phyloP scores from a whole-genome alignment of 345 rosid species.

The Arabidopsis suecica region DNA sequence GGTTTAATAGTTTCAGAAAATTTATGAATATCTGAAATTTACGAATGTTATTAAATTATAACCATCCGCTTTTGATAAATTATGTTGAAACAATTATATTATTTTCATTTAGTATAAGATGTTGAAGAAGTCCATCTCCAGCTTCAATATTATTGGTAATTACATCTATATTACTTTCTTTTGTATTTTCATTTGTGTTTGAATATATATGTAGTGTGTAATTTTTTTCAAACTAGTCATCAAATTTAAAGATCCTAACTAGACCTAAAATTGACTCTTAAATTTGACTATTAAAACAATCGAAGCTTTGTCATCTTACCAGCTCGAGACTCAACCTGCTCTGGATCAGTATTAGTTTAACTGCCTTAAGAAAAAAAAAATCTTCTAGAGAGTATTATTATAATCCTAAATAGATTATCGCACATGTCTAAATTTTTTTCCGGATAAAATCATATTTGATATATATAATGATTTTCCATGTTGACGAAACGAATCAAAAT shows the following conservation, averaged over 20 bases:
- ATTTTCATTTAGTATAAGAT: not conserved
- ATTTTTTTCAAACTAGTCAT: not conserved
- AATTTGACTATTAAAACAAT: not conserved
- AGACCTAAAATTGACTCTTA: not conserved
- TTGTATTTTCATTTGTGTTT: not conserved
- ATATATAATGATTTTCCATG: conserved; percentile 7
- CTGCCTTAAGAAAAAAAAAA: not conserved
- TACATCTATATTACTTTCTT: not conserved
- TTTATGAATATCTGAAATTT: not conserved
- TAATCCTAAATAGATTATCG: not conserved
- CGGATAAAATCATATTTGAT: conserved; percentile 29
- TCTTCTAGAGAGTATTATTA: conserved; percentile 18
- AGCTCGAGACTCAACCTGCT: conserved; percentile 11
- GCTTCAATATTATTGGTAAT: not conserved
- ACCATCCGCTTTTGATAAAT: not conserved
- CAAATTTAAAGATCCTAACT: not conserved
- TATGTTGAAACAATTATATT: not conserved
- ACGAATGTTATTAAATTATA: not conserved
- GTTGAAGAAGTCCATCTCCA: not conserved
- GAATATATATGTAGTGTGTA: not conserved
- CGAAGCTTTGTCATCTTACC: conserved; percentile 4
- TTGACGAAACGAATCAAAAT: conserved; percentile 29
- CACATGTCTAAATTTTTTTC: conserved; percentile 4
- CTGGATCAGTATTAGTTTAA: conserved; percentile 10
- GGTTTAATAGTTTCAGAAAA: not conserved